Conservation (phyloP, 345 rosid species). For the Lepidium didymum region DNA sequence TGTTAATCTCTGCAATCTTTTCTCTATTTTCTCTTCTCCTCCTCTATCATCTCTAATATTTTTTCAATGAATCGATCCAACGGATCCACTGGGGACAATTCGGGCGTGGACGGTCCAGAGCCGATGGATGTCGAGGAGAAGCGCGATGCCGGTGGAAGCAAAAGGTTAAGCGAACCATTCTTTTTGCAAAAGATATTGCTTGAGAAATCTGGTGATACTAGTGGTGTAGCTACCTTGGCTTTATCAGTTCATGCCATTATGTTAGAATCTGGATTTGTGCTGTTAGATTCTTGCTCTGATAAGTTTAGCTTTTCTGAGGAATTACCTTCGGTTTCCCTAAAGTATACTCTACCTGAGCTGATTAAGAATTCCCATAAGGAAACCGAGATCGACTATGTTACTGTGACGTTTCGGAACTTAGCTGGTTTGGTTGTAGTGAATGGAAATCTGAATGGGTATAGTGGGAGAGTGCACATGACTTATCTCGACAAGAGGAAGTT, state of each 20-base stretch:
- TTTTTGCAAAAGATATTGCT: slow-evolving; percentile 49
- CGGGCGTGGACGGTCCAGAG: neutral
- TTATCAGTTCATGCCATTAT: slow-evolving; percentile 65
- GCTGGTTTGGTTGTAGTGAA: slow-evolving; percentile 47
- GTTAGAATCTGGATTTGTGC: slow-evolving; percentile 62
- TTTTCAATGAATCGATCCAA: no score
- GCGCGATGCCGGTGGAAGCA: neutral
- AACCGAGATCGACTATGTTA: slow-evolving; percentile 26
- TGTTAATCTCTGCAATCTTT: no score
- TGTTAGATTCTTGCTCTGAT: slow-evolving; percentile 37
- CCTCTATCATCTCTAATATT: no score
- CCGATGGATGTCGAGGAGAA: slow-evolving; percentile 21
- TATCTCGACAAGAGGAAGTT: slow-evolving; percentile 39
- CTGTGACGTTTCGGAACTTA: slow-evolving; percentile 42
- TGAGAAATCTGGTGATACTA: slow-evolving; percentile 39
- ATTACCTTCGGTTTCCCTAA: slow-evolving; percentile 38
- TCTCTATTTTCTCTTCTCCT: no score
- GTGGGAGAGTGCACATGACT: slow-evolving; percentile 27
- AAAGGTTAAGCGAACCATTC: slow-evolving; percentile 47
- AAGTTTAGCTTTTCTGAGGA: slow-evolving; percentile 38
- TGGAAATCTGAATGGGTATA: slow-evolving; percentile 37
- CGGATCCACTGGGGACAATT: neutral
- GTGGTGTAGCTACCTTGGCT: slow-evolving; percentile 36
- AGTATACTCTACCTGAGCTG: slow-evolving; percentile 55
- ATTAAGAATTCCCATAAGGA: neutral